phyloP scores from a whole-genome alignment of 306 rosid genomes.

The Pachyrhizus erosus region DNA sequence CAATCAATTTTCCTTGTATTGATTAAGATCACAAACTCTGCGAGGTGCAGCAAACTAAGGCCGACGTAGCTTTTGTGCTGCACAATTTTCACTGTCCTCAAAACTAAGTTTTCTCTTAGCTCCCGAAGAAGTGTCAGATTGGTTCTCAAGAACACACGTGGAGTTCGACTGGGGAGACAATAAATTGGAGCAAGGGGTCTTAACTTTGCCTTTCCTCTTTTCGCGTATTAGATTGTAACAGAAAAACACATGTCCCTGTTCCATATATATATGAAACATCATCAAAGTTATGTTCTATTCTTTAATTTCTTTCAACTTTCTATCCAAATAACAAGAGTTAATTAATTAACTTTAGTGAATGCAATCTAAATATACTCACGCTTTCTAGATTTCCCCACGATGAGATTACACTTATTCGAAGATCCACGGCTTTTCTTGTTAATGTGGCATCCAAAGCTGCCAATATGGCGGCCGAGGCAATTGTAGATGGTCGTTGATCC shows the following conservation, averaged over 20 bases:
- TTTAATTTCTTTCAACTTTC: neutral
- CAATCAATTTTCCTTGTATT: slow-evolving; percentile 34
- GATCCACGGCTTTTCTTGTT: slow-evolving; percentile 58
- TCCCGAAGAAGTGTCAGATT: slow-evolving; percentile 53
- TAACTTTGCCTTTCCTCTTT: slow-evolving; percentile 50
- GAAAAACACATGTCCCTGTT: slow-evolving; percentile 73
- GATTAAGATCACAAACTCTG: slow-evolving; percentile 42
- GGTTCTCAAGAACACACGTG: slow-evolving; percentile 56
- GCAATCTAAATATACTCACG: slow-evolving; percentile 54
- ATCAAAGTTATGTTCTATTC: slow-evolving; percentile 29
- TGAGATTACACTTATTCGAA: slow-evolving; percentile 56
- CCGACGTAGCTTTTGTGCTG: slow-evolving; percentile 53
- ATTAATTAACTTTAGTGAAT: neutral
- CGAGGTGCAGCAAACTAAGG: slow-evolving; percentile 49
- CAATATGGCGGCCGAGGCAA: slow-evolving; percentile 83
- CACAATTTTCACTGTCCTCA: slow-evolving; percentile 54
- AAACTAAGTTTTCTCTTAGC: slow-evolving; percentile 81
- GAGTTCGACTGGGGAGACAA: slow-evolving; percentile 51
- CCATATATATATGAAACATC: slow-evolving; percentile 29
- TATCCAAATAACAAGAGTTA: neutral
- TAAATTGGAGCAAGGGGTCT: slow-evolving; percentile 62
- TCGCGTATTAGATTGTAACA: slow-evolving; percentile 74
- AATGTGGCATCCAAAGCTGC: slow-evolving; percentile 65
- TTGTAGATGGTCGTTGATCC: slow-evolving; percentile 69
- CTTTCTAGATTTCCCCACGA: slow-evolving; percentile 66